Evolutionary conservation across 2,329 filamentous ascomycete species (phyloP), one percentile per base, ranked within the genome.

Genomic region (Orbilia oligospora): DNA sequence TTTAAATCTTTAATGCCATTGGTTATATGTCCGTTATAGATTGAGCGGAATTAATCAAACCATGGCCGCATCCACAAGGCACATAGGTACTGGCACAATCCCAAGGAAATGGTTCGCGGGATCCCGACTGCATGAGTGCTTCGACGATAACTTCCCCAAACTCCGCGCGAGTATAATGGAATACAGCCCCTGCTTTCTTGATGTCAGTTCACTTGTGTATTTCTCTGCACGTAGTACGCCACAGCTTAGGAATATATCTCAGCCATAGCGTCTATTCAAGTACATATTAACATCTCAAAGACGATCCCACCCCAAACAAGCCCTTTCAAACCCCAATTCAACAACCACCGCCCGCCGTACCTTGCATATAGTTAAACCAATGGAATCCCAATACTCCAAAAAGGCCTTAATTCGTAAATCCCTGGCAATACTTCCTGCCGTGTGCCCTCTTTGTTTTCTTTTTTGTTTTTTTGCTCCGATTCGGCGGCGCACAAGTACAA

Each of bases 401-500:
- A n/a, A 46, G 20, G 44, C n/a, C 44, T 66, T 66, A 49, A 66
- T 14, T 18, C 30, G 33, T 53, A n/a, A 53, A 20, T n/a, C 38
- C 63, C 44, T 49, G 48, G 22, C 63, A 53, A 66, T 66, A 49
- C 10, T 53, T 66, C 48, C 49, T 49, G 44, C 51, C 63, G 44
- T 53, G 44, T 66, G 44, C 27, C 33, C n/a, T 36, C 61, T 53
- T 53, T 3, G 27, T 30, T 30, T 30, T 30, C n/a, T n/a, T n/a
- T n/a, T n/a, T 41, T 51, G 61, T 61, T 55, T 53, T 51, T 68
- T 63, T 55, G 53, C 65, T 75, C 71, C 69, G 69, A 72, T 66
- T 56, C 58, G 69, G 69, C 69, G 58, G 58, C 56, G 44, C 56
- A 61, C 24, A 61, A 44, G 2, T 36, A 61, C 24, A 61, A 44